Conservation (phyloP, 1,284 basidiomycete genomes). For the Ceratobasidium sp. region DNA sequence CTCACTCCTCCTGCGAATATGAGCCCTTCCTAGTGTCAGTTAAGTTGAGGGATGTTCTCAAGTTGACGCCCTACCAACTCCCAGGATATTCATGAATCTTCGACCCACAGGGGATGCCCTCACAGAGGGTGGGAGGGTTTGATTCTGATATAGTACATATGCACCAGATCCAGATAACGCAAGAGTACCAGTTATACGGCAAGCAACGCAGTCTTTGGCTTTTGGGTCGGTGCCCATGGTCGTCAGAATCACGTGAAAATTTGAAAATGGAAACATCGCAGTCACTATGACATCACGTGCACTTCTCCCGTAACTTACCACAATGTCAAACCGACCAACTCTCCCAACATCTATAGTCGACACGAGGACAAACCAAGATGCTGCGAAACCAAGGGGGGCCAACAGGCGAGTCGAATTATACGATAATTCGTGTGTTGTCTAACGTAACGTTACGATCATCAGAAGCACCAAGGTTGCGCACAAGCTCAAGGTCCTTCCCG, state of each 20-base stretch:
- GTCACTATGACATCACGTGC: slow-evolving; percentile 32
- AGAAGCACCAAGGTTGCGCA: slow-evolving; percentile 85
- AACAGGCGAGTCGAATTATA: slow-evolving; percentile 10
- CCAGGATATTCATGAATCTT: slow-evolving; percentile 47
- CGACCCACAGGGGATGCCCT: slow-evolving; percentile 43
- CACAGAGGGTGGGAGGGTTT: slow-evolving; percentile 29
- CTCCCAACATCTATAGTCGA: slow-evolving; percentile 29
- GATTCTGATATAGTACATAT: slow-evolving; percentile 45
- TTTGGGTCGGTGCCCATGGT: not conserved
- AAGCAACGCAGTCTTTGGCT: slow-evolving; percentile 46
- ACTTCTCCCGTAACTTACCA: not conserved
- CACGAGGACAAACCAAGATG: slow-evolving; percentile 18
- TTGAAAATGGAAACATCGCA: not conserved
- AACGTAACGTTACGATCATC: not conserved
- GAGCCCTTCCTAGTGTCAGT: slow-evolving; percentile 10
- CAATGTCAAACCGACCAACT: slow-evolving; percentile 33
- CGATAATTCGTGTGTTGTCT: not conserved
- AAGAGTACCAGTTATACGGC: slow-evolving; percentile 44
- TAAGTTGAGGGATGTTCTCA: not conserved
- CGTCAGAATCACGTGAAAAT: slow-evolving; percentile 29
- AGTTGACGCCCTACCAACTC: slow-evolving; percentile 38
- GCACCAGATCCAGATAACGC: slow-evolving; percentile 46
- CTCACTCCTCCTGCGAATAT: not conserved
- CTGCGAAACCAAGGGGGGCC: slow-evolving; percentile 35
- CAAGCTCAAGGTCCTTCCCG: slow-evolving; percentile 94